Evolutionary conservation across 2,329 filamentous ascomycete genomes (phyloP), one percentile per base, ranked within the genome.

Genomic region (Arachnomyces sp.): DNA sequence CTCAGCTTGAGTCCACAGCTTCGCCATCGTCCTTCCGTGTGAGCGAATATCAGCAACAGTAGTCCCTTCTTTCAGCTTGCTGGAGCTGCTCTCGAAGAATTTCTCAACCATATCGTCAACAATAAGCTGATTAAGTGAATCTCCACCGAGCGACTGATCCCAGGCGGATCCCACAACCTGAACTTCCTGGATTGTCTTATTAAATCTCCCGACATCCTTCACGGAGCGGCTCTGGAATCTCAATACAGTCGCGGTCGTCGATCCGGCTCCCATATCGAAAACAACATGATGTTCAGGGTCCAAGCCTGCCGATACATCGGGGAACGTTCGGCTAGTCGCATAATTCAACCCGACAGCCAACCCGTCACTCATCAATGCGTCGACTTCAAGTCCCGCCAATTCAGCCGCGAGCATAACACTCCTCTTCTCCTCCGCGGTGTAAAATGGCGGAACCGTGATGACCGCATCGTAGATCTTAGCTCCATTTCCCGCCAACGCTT

Each of bases 231-330:
- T 84, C 63, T 95, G 89, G 67, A 98, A 95, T 54, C 82, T 84
- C 59, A 98, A 67, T 38, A 98, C 71, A 5, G 88, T 92, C 3
- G 90, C 90, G 53, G 87, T 94, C 25, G 90, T 85, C 34, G 87
- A 95, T 3, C 92, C 92, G 51, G 92, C 89, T 51, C 92, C 92
- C 89, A 98, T 96, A 60, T 98, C 92, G 57, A 92, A 98, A 21
- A 98, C 79, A 61, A 98, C 68, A 66, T 98, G 87, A 53, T 89
- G 78, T 65, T 98, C 92, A 1, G 92, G 83, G 68, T 88, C 88
- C 49, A 77, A 83, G 40, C 86, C 87, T 39, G 92, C 82, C 40
- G 78, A 84, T 44, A 92, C 72, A 53, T 78, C 87, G 29, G 89
- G 87, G 64, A 96, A 98, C 12, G 84, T 87, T 54, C 92, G 80